Percentiles rank a stretch among this genome's conserved stretches.
These are phyloP conservation scores for Fistulifera solaris DNA, from an alignment of 108 stramenopile species.

Conservation along the genomic window DNA sequence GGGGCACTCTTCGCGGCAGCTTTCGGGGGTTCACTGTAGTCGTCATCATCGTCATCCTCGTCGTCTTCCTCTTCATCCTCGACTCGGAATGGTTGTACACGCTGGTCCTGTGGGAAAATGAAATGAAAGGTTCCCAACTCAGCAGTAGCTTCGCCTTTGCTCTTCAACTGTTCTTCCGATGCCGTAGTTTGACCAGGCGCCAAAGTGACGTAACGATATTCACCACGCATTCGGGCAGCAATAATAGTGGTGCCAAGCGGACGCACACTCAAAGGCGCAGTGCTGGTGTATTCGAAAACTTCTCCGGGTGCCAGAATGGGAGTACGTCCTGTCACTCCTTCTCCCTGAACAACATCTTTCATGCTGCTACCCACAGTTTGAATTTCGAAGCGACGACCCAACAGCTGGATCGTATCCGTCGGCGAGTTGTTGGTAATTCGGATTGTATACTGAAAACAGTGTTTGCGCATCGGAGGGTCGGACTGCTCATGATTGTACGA, in stretches of 20 bases:
- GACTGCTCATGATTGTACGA: conserved; percentile 84
- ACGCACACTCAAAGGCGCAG: conserved; percentile 68
- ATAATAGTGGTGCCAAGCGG: conserved; percentile 77
- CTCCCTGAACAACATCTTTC: conserved; percentile 86
- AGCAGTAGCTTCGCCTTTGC: conserved; percentile 61
- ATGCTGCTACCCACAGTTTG: conserved; percentile 77
- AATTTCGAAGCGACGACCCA: conserved; percentile 86
- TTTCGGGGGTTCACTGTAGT: conserved; percentile 12
- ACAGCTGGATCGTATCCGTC: conserved; percentile 78
- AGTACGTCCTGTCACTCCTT: conserved; percentile 86
- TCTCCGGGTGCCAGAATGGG: conserved; percentile 87
- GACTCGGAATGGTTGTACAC: conserved; percentile 59
- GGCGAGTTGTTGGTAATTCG: conserved; percentile 85
- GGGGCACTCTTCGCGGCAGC: conserved; percentile 9
- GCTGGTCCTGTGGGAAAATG: conserved; percentile 80
- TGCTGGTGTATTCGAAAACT: conserved; percentile 88
- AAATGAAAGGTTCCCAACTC: conserved; percentile 76
- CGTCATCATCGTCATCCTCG: conserved; percentile 54
- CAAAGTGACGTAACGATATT: conserved; percentile 63
- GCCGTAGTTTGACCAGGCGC: conserved; percentile 59
- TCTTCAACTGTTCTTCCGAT: conserved; percentile 59
- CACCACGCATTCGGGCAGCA: conserved; percentile 79
- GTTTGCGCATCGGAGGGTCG: conserved; percentile 87
- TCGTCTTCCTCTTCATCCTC: conserved; percentile 72
- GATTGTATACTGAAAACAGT: conserved; percentile 89